phyloP scores from a whole-genome alignment of 2,329 filamentous ascomycete species.

The Scolecobasidium constrictum region DNA sequence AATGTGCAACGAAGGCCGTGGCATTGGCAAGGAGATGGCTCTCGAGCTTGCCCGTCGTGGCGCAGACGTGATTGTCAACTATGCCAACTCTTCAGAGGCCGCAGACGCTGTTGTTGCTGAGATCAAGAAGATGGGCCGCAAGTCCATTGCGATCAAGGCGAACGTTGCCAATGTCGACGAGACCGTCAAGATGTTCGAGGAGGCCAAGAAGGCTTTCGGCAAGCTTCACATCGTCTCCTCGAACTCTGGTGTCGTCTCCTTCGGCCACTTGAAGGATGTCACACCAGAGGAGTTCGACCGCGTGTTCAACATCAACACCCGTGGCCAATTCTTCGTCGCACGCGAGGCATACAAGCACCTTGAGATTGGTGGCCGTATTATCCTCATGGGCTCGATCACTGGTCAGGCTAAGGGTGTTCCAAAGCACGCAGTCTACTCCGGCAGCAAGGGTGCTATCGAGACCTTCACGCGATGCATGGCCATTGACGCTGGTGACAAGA shows the following conservation, averaged over 20 bases:
- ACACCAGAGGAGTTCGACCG: slow-evolving; percentile 45
- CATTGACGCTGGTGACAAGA: slow-evolving; percentile 43
- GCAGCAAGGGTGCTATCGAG: slow-evolving; percentile 43
- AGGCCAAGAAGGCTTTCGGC: slow-evolving; percentile 53
- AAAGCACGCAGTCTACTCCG: slow-evolving; percentile 43
- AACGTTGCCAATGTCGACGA: slow-evolving; percentile 55
- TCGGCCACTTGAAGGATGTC: slow-evolving; percentile 43
- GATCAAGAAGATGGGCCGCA: slow-evolving; percentile 53
- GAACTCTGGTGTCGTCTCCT: slow-evolving; percentile 50
- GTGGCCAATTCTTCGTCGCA: slow-evolving; percentile 53
- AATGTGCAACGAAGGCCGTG: slow-evolving; percentile 36
- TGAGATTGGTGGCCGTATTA: slow-evolving; percentile 40
- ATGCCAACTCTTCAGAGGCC: slow-evolving; percentile 52
- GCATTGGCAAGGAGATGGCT: slow-evolving; percentile 57
- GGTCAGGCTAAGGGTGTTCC: slow-evolving; percentile 46
- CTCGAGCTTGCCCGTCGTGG: slow-evolving; percentile 54
- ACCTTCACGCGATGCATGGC: slow-evolving; percentile 45
- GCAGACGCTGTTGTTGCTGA: slow-evolving; percentile 55
- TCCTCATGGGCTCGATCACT: slow-evolving; percentile 45
- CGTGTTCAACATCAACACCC: slow-evolving; percentile 51
- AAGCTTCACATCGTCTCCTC: slow-evolving; percentile 60
- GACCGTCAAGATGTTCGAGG: slow-evolving; percentile 51
- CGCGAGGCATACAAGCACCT: slow-evolving; percentile 44
- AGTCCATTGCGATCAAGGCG: slow-evolving; percentile 55
- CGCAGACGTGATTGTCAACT: slow-evolving; percentile 57